phyloP scores from a whole-genome alignment of 176 grass and related monocot species.

The Themeda triandra region DNA sequence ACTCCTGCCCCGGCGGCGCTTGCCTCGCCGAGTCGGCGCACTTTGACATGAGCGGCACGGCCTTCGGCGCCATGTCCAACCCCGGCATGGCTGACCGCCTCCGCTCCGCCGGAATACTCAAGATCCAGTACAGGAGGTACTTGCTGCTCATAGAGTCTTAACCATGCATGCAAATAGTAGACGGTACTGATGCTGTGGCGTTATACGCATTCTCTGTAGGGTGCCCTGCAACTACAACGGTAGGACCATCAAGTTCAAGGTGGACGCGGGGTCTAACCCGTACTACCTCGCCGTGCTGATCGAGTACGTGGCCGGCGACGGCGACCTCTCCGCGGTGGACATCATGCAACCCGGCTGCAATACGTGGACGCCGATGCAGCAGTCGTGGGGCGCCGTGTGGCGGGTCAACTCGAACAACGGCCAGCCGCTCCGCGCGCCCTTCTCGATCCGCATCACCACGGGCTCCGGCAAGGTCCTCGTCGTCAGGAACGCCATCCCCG shows the following conservation, averaged over 20 bases:
- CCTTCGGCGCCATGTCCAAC: slow-evolving; percentile 68
- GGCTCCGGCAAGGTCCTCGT: slow-evolving; percentile 43
- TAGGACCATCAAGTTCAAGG: slow-evolving; percentile 33
- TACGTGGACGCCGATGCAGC: slow-evolving; percentile 52
- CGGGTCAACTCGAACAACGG: slow-evolving; percentile 44
- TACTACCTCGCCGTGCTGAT: slow-evolving; percentile 61
- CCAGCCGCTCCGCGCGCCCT: slow-evolving; percentile 37
- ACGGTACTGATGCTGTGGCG: not conserved
- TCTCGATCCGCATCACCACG: slow-evolving; percentile 63
- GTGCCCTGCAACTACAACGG: slow-evolving; percentile 45
- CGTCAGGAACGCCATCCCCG: slow-evolving; percentile 54
- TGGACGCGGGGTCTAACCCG: slow-evolving; percentile 57
- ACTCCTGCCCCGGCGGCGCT: slow-evolving; percentile 48
- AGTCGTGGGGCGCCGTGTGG: slow-evolving; percentile 74
- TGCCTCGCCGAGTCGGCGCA: slow-evolving; percentile 41
- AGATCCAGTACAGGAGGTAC: slow-evolving; percentile 51
- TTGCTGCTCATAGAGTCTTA: not conserved
- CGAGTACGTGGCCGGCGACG: slow-evolving; percentile 50
- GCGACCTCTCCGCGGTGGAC: slow-evolving; percentile 45
- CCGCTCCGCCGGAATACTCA: slow-evolving; percentile 55
- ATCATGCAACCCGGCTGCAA: slow-evolving; percentile 40
- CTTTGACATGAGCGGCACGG: slow-evolving; percentile 84
- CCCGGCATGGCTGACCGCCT: slow-evolving; percentile 51
- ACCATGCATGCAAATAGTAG: not conserved
- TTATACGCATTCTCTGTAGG: not conserved